phyloP scores from a whole-genome alignment of 495 filamentous ascomycete genomes.

The Massariosphaeria phaeospora region DNA sequence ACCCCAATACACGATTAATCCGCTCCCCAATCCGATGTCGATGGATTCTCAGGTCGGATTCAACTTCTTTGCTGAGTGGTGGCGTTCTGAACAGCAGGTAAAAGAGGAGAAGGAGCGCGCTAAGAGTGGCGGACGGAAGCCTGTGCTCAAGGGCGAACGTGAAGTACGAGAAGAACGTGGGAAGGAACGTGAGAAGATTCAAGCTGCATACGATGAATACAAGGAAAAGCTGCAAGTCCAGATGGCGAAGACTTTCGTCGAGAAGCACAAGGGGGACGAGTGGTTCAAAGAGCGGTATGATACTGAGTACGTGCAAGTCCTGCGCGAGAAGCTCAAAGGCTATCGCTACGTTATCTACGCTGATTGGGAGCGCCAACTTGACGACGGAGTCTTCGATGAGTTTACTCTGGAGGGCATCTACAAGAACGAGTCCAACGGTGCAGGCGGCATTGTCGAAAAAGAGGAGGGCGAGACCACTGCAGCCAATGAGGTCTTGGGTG shows the following conservation, averaged over 20 bases:
- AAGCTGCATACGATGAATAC: constrained; percentile 86
- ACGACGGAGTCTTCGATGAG: constrained; percentile 80
- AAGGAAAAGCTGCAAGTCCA: constrained; percentile 90
- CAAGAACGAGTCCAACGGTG: constrained; percentile 85
- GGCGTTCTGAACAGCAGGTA: constrained; percentile 76
- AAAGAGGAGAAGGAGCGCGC: constrained; percentile 81
- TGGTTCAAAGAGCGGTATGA: constrained; percentile 98
- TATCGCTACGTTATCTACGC: constrained; percentile 69
- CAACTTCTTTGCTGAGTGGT: constrained; percentile 96
- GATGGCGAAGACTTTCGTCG: constrained; percentile 83
- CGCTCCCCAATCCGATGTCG: constrained; percentile 72
- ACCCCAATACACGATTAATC: constrained; percentile 61
- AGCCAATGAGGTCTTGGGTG: constrained; percentile 84
- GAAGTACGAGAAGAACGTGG: constrained; percentile 82
- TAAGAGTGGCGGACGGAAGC: constrained; percentile 67
- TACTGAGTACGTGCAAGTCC: constrained; percentile 64
- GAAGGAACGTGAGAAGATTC: constrained; percentile 82
- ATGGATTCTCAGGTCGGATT: constrained; percentile 93
- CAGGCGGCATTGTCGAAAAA: constrained; percentile 81
- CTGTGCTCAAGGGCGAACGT: constrained; percentile 67
- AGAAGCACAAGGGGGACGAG: constrained; percentile 84
- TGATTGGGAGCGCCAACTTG: constrained; percentile 81
- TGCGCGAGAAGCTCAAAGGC: constrained; percentile 64
- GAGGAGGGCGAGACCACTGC: constrained; percentile 91
- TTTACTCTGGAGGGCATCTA: constrained; percentile 94